These are phyloP conservation scores for Mucuna pruriens DNA, from an alignment of 306 rosid species.

Conservation along the genomic window DNA sequence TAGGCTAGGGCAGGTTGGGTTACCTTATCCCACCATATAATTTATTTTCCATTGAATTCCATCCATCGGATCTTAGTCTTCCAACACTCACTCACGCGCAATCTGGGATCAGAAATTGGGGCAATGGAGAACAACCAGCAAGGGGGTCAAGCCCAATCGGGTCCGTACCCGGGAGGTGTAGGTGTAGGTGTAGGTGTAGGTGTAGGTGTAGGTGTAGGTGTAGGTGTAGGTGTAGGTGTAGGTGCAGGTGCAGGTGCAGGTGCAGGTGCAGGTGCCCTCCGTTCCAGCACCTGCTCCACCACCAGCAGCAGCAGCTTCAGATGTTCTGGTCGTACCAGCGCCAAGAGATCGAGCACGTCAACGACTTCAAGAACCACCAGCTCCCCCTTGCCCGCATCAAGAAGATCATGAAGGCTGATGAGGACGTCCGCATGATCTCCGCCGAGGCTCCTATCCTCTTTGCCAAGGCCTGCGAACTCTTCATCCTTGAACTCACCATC, in stretches of 20 bases:
- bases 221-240: background rate
- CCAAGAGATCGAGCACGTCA: conserved; percentile 88
- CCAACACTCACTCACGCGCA: background rate
- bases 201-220: background rate
- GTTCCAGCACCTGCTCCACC: conserved; percentile 93
- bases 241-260: conserved; percentile 6
- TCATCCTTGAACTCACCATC: conserved; percentile 97
- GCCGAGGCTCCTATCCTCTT: conserved; percentile 94
- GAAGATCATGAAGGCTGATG: conserved; percentile 99
- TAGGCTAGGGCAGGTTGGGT: background rate
- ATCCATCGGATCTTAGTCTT: background rate
- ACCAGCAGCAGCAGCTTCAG: conserved; percentile 95
- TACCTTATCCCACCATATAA: conserved; percentile 28
- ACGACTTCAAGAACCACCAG: conserved; percentile 98
- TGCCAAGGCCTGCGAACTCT: conserved; percentile 98
- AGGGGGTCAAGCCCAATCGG: conserved; percentile 37
- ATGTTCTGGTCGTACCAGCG: conserved; percentile 94
- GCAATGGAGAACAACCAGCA: conserved; percentile 59
- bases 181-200: background rate
- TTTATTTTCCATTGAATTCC: conserved; percentile 18
- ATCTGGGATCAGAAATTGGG: conserved; percentile 12
- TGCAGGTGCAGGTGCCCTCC: conserved; percentile 42
- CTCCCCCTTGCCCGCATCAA: conserved; percentile 97
- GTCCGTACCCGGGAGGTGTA: conserved; percentile 50
- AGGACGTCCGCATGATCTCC: conserved; percentile 98